Evolutionary conservation across 257 asterid species (phyloP).

Genomic region (Anisodus acutangulus): DNA sequence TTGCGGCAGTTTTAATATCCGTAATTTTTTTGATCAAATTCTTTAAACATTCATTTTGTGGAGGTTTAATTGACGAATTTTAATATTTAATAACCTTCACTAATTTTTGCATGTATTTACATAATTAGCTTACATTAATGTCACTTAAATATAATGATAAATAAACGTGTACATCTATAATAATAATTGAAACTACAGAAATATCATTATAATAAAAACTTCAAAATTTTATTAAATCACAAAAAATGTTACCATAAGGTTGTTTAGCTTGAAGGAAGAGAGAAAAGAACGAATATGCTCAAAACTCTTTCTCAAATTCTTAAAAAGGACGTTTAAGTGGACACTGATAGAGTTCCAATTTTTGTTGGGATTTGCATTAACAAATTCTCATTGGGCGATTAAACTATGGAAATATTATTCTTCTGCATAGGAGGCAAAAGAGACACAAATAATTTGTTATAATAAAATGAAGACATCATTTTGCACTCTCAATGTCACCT

Average conservation of each 20-base stretch:
- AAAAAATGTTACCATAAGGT: too few species aligned
- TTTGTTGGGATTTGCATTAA: background rate
- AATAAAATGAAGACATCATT: constrained; percentile 28
- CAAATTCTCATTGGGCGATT: constrained; percentile 21
- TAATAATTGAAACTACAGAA: background rate
- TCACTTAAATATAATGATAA: background rate
- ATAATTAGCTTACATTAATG: background rate
- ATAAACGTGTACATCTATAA: background rate
- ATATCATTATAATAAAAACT: background rate
- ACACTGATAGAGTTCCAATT: background rate
- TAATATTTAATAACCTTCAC: too few species aligned
- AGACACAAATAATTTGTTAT: background rate
- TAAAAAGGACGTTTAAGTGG: background rate
- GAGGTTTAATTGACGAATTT: too few species aligned
- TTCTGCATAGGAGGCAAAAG: constrained; percentile 35
- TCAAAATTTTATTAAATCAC: too few species aligned
- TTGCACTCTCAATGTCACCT: constrained; percentile 31
- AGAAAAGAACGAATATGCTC: too few species aligned
- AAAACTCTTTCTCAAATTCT: background rate
- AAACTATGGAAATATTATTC: constrained; percentile 23
- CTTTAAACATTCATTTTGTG: too few species aligned
- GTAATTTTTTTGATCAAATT: too few species aligned
- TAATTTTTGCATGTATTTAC: background rate
- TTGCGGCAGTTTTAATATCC: too few species aligned
- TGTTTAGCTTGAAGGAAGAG: too few species aligned